These are phyloP conservation scores for Phytopythium aichiense DNA, from an alignment of 352 stramenopile genomes.

Conservation along the genomic window DNA sequence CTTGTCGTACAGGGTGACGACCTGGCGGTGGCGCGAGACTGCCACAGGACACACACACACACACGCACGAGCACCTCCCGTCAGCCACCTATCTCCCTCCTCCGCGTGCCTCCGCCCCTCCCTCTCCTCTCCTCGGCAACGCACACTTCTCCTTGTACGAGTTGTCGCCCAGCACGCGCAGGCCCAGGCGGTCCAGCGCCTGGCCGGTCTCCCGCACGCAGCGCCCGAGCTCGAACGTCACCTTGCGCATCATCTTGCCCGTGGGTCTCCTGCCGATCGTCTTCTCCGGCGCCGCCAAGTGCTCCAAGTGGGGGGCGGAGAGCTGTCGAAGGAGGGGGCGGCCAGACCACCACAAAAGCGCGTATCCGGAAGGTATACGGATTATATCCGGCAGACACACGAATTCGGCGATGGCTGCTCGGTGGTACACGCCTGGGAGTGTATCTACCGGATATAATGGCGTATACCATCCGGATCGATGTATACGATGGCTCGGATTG, in stretches of 20 bases:
- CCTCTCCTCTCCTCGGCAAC: conserved; percentile 4
- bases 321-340: conserved; percentile 1
- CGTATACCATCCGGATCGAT: not conserved
- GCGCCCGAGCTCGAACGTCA: conserved; percentile 88
- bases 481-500: too few species aligned
- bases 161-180: conserved; percentile 84
- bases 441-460: too few species aligned
- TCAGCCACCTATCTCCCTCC: not conserved
- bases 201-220: conserved; percentile 95
- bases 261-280: not conserved
- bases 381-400: not conserved
- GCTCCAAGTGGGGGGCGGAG: not conserved
- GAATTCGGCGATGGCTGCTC: not conserved
- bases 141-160: conserved; percentile 90
- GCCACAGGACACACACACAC: conserved; percentile 54
- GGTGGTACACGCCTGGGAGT: too few species aligned
- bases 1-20: conserved; percentile 94
- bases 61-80: conserved; percentile 39
- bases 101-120: not conserved
- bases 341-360: conserved; percentile 37
- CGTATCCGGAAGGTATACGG: conserved; percentile 5
- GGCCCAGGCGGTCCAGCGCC: conserved; percentile 92
- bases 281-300: not conserved
- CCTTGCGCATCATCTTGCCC: conserved; percentile 80
- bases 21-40: conserved; percentile 91